Conservation (phyloP, 495 filamentous ascomycete species). For the Pyronema omphalodes region DNA sequence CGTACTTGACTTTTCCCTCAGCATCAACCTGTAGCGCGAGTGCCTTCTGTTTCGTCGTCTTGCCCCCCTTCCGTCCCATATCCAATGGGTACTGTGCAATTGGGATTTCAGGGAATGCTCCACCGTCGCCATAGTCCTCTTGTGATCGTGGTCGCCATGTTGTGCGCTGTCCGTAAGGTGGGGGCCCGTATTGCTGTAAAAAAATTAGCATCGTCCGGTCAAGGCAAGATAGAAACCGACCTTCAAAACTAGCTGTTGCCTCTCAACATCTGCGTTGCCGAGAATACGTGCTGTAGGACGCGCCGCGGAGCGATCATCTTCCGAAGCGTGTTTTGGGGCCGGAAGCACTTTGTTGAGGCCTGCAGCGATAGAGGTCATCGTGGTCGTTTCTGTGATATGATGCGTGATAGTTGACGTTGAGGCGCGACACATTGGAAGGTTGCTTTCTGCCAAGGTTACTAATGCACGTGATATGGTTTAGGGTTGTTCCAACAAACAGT, state of each 20-base stretch:
- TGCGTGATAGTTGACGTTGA: too few relatives aligned
- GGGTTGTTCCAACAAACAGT: too few relatives aligned
- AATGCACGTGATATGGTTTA: too few relatives aligned
- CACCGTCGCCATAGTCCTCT: slow-evolving; percentile 92
- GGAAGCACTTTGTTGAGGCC: slow-evolving; percentile 70
- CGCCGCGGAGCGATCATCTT: slow-evolving; percentile 60
- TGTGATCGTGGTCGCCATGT: slow-evolving; percentile 71
- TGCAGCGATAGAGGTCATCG: slow-evolving; percentile 53
- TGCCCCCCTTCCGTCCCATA: slow-evolving; percentile 61
- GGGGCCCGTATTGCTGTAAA: slow-evolving; percentile 58
- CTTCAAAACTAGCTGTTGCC: slow-evolving; percentile 73
- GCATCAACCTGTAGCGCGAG: slow-evolving; percentile 79
- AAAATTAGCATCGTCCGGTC: background rate
- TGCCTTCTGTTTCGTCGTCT: slow-evolving; percentile 58
- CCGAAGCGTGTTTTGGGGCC: slow-evolving; percentile 72
- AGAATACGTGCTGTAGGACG: slow-evolving; percentile 48
- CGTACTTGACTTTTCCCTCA: slow-evolving; percentile 87
- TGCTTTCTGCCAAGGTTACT: too few relatives aligned
- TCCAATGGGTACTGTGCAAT: slow-evolving; percentile 90
- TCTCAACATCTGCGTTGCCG: slow-evolving; percentile 55
- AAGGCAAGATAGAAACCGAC: slow-evolving; percentile 30
- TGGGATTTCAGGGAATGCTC: slow-evolving; percentile 85
- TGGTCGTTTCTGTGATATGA: background rate
- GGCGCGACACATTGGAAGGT: too few relatives aligned
- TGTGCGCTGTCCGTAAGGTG: slow-evolving; percentile 64